Evolutionary conservation across 2,329 filamentous ascomycete species (phyloP).

Genomic region (Helicocarpus griseus): DNA sequence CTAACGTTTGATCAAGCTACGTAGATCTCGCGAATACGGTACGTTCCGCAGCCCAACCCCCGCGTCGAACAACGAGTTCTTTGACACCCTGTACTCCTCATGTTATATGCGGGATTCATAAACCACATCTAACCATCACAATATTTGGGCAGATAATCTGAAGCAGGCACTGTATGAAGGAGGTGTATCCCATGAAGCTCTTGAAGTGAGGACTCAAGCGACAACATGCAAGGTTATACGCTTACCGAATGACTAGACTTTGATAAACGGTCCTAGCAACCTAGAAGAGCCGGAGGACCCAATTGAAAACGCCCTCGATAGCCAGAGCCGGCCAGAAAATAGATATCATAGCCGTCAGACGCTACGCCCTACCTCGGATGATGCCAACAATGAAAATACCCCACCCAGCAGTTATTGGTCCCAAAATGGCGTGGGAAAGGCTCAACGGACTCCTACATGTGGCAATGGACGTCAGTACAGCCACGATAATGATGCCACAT

Average conservation of each 20-base stretch:
- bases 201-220: slow-evolving; percentile 31
- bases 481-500: slow-evolving; percentile 17
- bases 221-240: slow-evolving; percentile 5
- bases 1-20: slow-evolving; percentile 15
- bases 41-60: slow-evolving; percentile 6
- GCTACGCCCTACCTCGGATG: neutral
- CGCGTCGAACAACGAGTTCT: neutral
- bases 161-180: slow-evolving; percentile 41
- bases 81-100: neutral
- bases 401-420: neutral
- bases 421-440: neutral
- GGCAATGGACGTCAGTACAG: slow-evolving; percentile 7
- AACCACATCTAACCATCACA: neutral
- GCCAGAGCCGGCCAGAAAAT: neutral
- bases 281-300: slow-evolving; percentile 1
- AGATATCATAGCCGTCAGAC: neutral
- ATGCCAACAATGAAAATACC: neutral
- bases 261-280: slow-evolving; percentile 8
- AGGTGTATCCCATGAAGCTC: slow-evolving; percentile 40
- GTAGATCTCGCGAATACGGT: slow-evolving; percentile 21
- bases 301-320: neutral
- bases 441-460: neutral
- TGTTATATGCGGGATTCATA: neutral
- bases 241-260: slow-evolving; percentile 9
- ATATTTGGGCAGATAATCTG: slow-evolving; percentile 33